Evolutionary conservation across 331 rosid genomes (phyloP).

Genomic region (Acacia pycnantha): DNA sequence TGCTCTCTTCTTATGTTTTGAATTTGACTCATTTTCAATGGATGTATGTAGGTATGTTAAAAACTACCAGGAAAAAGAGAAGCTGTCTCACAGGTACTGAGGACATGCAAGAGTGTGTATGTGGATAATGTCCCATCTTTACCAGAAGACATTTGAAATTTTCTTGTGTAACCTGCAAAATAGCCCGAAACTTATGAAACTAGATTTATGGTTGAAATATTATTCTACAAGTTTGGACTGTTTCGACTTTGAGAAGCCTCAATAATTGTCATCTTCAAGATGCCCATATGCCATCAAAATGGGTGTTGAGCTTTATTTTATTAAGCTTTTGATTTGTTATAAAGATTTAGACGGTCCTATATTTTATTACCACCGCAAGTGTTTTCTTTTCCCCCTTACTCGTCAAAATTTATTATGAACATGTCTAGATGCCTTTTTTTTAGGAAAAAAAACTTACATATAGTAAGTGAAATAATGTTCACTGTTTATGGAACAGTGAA

Average conservation of each 20-base stretch:
- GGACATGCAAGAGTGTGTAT: not conserved
- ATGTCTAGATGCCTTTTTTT: not conserved
- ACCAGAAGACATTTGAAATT: constrained; percentile 6
- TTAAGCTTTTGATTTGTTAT: not conserved
- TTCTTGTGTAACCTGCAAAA: constrained; percentile 27
- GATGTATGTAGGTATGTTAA: constrained; percentile 77
- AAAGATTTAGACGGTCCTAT: not conserved
- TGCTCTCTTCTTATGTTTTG: not conserved
- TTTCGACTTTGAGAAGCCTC: constrained; percentile 3
- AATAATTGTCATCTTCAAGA: constrained; percentile 1
- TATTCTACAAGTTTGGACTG: constrained; percentile 11
- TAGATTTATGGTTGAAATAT: not conserved
- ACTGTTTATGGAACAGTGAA: too few species aligned
- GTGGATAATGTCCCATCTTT: constrained; percentile 21
- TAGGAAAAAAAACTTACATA: not conserved
- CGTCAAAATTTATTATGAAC: not conserved
- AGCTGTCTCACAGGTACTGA: constrained; percentile 79
- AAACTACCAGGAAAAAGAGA: constrained; percentile 70
- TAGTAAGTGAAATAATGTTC: too few species aligned
- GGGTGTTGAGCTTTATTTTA: not conserved
- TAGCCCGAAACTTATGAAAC: constrained; percentile 30
- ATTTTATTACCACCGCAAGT: not conserved
- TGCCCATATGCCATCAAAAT: not conserved
- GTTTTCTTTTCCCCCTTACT: not conserved
- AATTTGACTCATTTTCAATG: constrained; percentile 20